Percentiles rank a stretch among this genome's conserved stretches.
phyloP scores from a whole-genome alignment of 345 rosid genomes.

The Citrus australasica region DNA sequence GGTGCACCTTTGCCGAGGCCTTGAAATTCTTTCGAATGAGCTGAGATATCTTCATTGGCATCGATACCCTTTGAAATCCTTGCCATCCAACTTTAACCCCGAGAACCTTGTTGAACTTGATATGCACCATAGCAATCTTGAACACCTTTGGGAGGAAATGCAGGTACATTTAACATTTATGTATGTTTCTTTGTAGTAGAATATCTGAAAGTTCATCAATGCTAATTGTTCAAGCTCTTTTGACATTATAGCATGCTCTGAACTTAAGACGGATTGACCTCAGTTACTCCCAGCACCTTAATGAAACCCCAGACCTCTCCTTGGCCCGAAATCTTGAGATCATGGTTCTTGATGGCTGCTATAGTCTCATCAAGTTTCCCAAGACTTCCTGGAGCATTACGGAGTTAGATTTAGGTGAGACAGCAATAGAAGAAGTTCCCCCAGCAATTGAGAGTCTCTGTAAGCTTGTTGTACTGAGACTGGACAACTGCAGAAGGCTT shows the following conservation, averaged over 20 bases:
- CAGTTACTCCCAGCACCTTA: neutral
- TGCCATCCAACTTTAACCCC: neutral
- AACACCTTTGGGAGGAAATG: neutral
- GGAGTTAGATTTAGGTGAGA: neutral
- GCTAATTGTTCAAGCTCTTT: neutral
- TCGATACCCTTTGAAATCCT: neutral
- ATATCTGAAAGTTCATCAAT: neutral
- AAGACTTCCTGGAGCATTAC: neutral
- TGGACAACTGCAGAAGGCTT: neutral
- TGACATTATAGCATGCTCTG: neutral
- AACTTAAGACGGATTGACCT: neutral
- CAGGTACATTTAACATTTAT: neutral
- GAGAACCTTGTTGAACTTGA: neutral
- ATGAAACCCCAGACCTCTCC: neutral
- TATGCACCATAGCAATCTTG: neutral
- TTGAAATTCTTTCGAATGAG: conserved; percentile 6
- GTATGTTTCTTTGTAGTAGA: neutral
- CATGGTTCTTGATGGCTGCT: neutral
- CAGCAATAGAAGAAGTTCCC: conserved; percentile 1
- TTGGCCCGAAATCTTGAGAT: neutral
- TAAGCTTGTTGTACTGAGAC: neutral
- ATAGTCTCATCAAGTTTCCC: conserved; percentile 1
- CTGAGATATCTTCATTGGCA: conserved; percentile 1
- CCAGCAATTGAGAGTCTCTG: neutral
- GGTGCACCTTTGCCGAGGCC: neutral